Evolutionary conservation across 805 yeast genomes (phyloP).

Genomic region (Pichia phayaonensis): DNA sequence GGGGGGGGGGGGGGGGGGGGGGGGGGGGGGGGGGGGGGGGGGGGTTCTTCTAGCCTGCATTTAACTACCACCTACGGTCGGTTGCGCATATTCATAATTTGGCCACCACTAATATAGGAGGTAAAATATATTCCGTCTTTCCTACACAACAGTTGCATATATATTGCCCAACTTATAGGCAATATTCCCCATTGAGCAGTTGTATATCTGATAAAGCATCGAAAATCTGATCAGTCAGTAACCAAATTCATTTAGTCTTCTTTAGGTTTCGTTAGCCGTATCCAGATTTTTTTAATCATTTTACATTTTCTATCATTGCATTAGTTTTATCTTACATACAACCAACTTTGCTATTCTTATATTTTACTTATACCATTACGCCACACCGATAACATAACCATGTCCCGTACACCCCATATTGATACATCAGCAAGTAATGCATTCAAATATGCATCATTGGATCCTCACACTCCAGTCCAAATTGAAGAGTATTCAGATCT

Average conservation of each 20-base stretch:
- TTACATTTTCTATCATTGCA: neutral
- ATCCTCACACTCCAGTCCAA: conserved; percentile 10
- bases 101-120: neutral
- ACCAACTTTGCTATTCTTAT: too few species aligned
- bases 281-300: too few species aligned
- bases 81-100: neutral
- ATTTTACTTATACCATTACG: neutral
- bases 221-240: neutral
- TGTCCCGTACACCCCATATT: neutral
- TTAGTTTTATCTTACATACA: neutral
- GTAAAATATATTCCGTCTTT: too few species aligned
- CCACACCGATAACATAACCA: neutral
- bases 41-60: neutral
- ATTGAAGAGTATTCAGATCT: conserved; percentile 20
- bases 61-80: neutral
- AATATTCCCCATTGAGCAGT: neutral
- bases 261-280: too few species aligned
- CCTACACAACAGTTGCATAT: neutral
- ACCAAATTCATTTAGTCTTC: too few species aligned
- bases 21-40: too few species aligned
- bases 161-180: neutral
- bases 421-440: neutral
- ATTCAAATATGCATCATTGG: conserved; percentile 4
- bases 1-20: too few species aligned
- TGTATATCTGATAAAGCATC: neutral